These are phyloP conservation scores for Dorcoceras hygrometricum DNA, from an alignment of 257 asterid genomes.

Conservation along the genomic window DNA sequence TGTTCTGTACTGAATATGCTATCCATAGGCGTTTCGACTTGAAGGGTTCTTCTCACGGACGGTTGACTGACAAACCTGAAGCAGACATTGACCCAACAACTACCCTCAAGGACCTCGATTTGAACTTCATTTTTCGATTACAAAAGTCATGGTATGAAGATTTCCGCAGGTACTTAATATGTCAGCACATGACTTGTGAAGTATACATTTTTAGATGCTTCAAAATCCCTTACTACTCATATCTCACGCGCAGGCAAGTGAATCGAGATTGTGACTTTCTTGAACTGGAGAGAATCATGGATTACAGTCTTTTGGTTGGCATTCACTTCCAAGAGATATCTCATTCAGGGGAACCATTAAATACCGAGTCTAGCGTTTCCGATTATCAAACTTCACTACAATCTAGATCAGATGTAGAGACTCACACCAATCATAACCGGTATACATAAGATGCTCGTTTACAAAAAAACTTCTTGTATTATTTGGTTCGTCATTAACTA, in stretches of 20 bases:
- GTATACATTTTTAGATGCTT: not conserved
- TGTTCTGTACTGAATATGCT: constrained; percentile 19
- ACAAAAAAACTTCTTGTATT: not conserved
- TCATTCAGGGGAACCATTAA: constrained; percentile 53
- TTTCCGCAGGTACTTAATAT: constrained; percentile 70
- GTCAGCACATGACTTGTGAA: not conserved
- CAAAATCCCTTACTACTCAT: not conserved
- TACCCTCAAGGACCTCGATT: constrained; percentile 93
- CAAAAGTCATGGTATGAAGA: constrained; percentile 70
- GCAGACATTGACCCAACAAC: constrained; percentile 73
- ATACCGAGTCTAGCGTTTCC: constrained; percentile 28
- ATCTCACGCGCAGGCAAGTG: constrained; percentile 65
- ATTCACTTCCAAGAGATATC: constrained; percentile 76
- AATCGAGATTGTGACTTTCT: constrained; percentile 89
- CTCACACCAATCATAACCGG: not conserved
- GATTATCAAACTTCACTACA: constrained; percentile 16
- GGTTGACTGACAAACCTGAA: constrained; percentile 60
- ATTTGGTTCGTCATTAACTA: not conserved
- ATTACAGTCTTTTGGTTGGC: constrained; percentile 87
- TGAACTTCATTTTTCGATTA: constrained; percentile 72
- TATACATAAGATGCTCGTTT: no score
- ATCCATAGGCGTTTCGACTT: constrained; percentile 17
- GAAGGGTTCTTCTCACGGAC: constrained; percentile 33
- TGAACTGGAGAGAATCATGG: constrained; percentile 93
- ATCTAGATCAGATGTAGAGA: constrained; percentile 1